Evolutionary conservation across 2,329 filamentous ascomycete genomes (phyloP).

Genomic region (Penicillium glabrum): DNA sequence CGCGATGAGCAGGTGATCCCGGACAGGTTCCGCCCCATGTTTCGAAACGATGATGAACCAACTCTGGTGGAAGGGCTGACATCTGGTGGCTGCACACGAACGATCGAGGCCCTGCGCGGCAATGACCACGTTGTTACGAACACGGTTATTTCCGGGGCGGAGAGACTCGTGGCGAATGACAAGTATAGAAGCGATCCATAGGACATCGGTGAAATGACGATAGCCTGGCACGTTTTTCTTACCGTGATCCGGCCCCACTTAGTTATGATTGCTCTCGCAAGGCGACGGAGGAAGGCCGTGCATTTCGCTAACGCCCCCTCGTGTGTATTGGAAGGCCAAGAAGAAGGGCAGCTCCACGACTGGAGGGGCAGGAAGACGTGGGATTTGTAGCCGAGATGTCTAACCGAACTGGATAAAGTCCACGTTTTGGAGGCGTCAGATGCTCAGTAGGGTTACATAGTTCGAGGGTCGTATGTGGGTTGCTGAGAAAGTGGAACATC

Average conservation of each 20-base stretch:
- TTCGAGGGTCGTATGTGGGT: constrained; percentile 4
- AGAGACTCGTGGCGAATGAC: neutral
- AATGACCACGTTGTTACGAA: constrained; percentile 7
- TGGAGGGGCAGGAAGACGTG: neutral
- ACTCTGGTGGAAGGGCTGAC: constrained; percentile 8
- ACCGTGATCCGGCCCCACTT: constrained; percentile 3
- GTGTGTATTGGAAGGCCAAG: constrained; percentile 9
- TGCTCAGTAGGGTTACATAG: constrained; percentile 25
- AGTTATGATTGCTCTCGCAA: neutral
- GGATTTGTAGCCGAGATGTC: constrained; percentile 10
- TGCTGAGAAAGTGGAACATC: neutral
- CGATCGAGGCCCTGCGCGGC: constrained; percentile 12
- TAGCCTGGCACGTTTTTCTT: constrained; percentile 1
- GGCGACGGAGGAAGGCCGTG: constrained; percentile 11
- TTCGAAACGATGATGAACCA: constrained; percentile 5
- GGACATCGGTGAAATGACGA: neutral
- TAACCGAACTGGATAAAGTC: constrained; percentile 11
- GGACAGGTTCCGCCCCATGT: neutral
- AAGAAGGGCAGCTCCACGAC: neutral
- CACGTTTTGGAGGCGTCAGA: constrained; percentile 8
- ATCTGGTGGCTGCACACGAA: constrained; percentile 13
- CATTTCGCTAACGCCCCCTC: neutral
- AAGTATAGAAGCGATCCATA: neutral
- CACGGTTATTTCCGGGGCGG: constrained; percentile 16
- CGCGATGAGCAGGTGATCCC: constrained; percentile 12